Evolutionary conservation across 768 basidiomycete species (phyloP), one percentile per base, ranked within the genome.

Genomic region (Leccinum pellstonianum): DNA sequence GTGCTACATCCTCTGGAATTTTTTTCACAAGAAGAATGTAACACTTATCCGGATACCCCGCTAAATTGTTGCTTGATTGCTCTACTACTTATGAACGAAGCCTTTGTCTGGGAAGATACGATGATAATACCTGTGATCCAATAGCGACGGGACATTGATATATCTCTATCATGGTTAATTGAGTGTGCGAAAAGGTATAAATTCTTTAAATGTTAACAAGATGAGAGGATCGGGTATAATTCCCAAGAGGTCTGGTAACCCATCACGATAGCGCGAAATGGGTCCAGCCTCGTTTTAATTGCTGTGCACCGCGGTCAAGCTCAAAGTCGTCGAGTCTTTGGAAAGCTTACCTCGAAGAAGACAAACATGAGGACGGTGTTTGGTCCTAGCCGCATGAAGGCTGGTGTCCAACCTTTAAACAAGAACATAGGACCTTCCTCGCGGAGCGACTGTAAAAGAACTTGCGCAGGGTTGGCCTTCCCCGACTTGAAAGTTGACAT

Each of bases 381-480:
- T 2, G 91, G 91, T 29, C 87, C 91, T 47, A 94, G 75, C 52
- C 92, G 86, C 65, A 89, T 84, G 74, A 92, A 94, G 8, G 92
- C 89, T 3, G 92, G 92, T 17, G 90, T 90, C 92, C 92, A 94
- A 35, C 92, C 92, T 71, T 90, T 93, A 75, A 94, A 90, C 56
- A 93, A 77, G 70, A 93, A 93, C 60, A 79, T 77, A 10, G 84
- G 80, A 0, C 92, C 92, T 77, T 94, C 92, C 66, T 86, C 79
- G 43, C 80, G 81, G 37, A 91, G 74, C 4, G 90, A 90, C 47
- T 72, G 77, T 29, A 73, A 76, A 12, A 91, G 71, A 29, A 91
- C 79, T 56, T 82, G 77, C 21, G 83, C 47, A 3, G 84, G 76
- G 17, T 75, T 77, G 3, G 78, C 72, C 5, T 79, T 77, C 46